Evolutionary conservation across 129 eudicot species (phyloP), one percentile per base, ranked within the genome.

Genomic region (Flaveria brownii): DNA sequence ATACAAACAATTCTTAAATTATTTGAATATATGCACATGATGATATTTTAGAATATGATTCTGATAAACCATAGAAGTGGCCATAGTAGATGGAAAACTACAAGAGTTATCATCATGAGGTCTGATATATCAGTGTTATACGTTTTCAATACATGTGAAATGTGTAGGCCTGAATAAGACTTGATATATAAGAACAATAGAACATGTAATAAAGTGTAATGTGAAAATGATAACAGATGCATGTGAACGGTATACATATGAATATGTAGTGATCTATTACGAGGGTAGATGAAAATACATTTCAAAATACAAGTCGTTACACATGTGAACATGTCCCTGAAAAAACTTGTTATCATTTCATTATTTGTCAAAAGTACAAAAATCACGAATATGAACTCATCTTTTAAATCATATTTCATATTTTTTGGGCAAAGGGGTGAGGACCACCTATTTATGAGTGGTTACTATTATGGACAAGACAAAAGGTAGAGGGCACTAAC

Each of bases 361-460:
- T 49, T 16, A 11, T 49, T 5, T 14, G 5, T 13, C 15, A 12
- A 49, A 49, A 49, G 5, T 14, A 13, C 16, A 49, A 13, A 49
- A 43, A 0, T 49, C 6, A 2, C 14, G n/a, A 49, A 49, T 16
- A 49, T 49, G 55, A 14, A 49, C 17, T 16, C 5, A 49, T 13
- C 0, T 49, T 49, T 14, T 14, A 49, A 49, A 0, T 49, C n/a
- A 11, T 49, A 14, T 14, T 13, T 49, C 36, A 30, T 30, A 0
- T 0, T 0, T 59, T 60, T 49, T 61, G 36, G 68, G 75, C 52
- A 78, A 70, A 49, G 65, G 62, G 66, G 73, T 16, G 42, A 33
- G 83, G 54, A 39, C 68, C 83, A 73, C 74, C 83, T 43, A 45
- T 28, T 51, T 50, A 50, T 80, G 78, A 80, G 83, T 72, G 59